Percentiles rank a stretch among this genome's conserved stretches.
Evolutionary conservation across 2,329 filamentous ascomycete genomes (phyloP).

Genomic region (Zalaria sp.): DNA sequence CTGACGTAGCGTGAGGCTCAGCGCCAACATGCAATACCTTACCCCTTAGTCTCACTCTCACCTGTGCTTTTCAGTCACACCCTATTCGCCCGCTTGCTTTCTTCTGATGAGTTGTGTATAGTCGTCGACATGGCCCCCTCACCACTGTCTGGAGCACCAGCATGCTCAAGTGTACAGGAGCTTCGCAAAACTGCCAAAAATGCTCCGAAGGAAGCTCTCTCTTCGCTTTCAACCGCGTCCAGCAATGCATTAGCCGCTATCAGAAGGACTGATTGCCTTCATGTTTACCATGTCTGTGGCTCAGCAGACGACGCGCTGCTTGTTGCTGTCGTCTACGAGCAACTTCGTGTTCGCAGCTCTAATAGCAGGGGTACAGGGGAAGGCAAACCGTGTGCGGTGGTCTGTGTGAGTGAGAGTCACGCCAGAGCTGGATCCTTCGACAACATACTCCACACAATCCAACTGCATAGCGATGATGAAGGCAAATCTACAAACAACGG

Average conservation of each 20-base stretch:
- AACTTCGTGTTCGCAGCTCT: background rate
- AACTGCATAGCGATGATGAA: no score
- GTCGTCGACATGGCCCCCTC: background rate
- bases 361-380: no score
- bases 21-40: no score
- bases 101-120: no score
- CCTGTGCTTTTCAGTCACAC: no score
- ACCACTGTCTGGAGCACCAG: background rate
- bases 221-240: background rate
- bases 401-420: background rate
- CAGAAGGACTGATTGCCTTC: background rate
- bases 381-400: background rate
- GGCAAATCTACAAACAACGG: background rate
- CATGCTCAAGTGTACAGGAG: background rate
- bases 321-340: background rate
- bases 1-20: no score
- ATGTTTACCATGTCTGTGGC: background rate
- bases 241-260: background rate
- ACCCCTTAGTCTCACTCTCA: no score
- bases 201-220: background rate
- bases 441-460: no score
- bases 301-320: background rate
- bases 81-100: no score
- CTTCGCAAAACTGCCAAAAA: background rate
- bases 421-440: background rate